A percentile compares a stretch with the other conserved stretches of the same genome.
Evolutionary conservation across 2,329 filamentous ascomycete genomes (phyloP).

Genomic region (Alternaria ventricosa): DNA sequence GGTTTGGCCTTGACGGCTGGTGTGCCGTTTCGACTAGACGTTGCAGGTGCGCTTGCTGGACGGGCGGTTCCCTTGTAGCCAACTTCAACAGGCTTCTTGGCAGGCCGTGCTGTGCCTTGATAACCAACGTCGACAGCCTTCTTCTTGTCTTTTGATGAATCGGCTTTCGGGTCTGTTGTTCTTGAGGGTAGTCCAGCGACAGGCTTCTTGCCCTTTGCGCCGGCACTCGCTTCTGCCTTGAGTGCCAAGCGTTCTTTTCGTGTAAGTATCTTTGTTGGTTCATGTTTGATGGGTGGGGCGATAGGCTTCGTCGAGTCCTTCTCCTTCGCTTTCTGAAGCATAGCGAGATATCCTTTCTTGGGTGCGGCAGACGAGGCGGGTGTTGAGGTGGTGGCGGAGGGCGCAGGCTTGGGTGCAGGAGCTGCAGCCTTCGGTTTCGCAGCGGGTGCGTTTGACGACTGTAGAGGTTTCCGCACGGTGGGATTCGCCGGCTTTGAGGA

Average conservation of each 20-base stretch:
- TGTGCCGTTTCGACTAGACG: conserved; percentile 33
- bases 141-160: conserved; percentile 42
- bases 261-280: conserved; percentile 70
- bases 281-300: conserved; percentile 76
- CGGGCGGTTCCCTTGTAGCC: conserved; percentile 49
- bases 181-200: conserved; percentile 19
- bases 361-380: conserved; percentile 53
- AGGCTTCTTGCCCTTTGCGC: conserved; percentile 43
- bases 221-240: conserved; percentile 54
- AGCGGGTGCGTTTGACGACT: conserved; percentile 21
- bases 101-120: conserved; percentile 56
- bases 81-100: conserved; percentile 43
- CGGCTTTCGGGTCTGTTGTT: conserved; percentile 28
- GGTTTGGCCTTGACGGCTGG: conserved; percentile 40
- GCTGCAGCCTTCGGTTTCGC: conserved; percentile 28
- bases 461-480: conserved; percentile 33
- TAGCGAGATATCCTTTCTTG: conserved; percentile 77
- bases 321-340: conserved; percentile 73
- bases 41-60: conserved; percentile 26
- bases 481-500: conserved; percentile 31
- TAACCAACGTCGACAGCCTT: conserved; percentile 52
- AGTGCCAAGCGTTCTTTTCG: conserved; percentile 60
- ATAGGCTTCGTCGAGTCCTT: conserved; percentile 56
- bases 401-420: conserved; percentile 27
- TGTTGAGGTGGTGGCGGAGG: conserved; percentile 29